Evolutionary conservation across 148 eudicot species (phyloP).

Genomic region (Dysphania ambrosioides): DNA sequence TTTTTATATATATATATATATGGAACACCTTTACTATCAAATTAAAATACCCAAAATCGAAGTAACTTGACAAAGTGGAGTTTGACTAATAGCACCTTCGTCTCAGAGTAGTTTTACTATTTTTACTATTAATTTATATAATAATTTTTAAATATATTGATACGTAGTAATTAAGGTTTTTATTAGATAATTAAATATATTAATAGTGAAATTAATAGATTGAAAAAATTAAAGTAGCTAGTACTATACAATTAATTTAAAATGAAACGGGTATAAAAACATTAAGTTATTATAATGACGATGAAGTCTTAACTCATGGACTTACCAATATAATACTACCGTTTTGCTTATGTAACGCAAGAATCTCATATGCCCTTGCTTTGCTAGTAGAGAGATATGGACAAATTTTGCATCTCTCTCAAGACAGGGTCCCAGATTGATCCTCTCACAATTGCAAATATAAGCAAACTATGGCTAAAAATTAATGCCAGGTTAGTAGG

Average conservation of each 20-base stretch:
- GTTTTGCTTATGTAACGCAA: neutral
- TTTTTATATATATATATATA: too few relatives aligned
- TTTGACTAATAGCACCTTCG: neutral
- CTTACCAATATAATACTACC: neutral
- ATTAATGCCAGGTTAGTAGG: constrained; percentile 13
- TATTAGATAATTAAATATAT: too few relatives aligned
- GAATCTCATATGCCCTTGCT: constrained; percentile 1
- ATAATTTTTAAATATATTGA: too few relatives aligned
- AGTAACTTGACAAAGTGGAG: constrained; percentile 1
- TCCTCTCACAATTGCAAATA: neutral
- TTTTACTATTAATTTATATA: too few relatives aligned
- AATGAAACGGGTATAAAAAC: too few relatives aligned
- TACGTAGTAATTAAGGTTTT: too few relatives aligned
- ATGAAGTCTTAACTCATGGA: constrained; percentile 5
- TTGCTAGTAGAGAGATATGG: constrained; percentile 15
- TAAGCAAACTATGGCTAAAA: neutral
- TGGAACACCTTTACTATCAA: too few relatives aligned
- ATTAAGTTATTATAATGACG: neutral
- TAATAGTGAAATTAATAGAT: too few relatives aligned
- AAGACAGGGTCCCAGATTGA: constrained; percentile 31
- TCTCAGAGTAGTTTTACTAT: too few relatives aligned
- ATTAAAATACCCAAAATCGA: neutral
- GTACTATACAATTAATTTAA: too few relatives aligned
- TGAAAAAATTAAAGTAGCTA: too few relatives aligned
- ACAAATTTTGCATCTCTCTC: constrained; percentile 20